Percentiles rank a stretch among this genome's conserved stretches.
phyloP scores from a whole-genome alignment of 768 basidiomycete genomes.

The Tricholoma sp. region DNA sequence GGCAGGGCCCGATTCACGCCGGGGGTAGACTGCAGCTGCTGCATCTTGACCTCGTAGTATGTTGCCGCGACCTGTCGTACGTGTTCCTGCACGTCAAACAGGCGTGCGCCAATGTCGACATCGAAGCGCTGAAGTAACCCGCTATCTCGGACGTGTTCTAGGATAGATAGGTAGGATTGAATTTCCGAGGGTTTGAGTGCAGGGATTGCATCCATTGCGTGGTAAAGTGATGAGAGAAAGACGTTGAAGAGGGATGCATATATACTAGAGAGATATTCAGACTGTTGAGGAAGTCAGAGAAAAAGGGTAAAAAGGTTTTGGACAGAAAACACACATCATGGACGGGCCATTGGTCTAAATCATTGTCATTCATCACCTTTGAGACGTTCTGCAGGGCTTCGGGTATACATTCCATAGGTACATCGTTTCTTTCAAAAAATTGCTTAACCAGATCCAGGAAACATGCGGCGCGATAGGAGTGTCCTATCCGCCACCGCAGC shows the following conservation, averaged over 20 bases:
- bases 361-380: conserved; percentile 65
- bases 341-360: conserved; percentile 70
- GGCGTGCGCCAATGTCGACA: conserved; percentile 63
- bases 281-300: conserved; percentile 29
- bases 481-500: conserved; percentile 82
- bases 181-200: conserved; percentile 69
- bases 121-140: conserved; percentile 69
- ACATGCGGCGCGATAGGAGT: conserved; percentile 68
- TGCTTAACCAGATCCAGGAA: conserved; percentile 85
- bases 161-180: conserved; percentile 54
- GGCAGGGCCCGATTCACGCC: conserved; percentile 82
- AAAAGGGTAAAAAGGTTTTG: conserved; percentile 7
- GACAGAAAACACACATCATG: conserved; percentile 62
- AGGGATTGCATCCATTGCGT: conserved; percentile 73
- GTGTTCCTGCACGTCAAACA: conserved; percentile 63
- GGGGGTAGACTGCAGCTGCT: conserved; percentile 59
- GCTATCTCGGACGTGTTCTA: conserved; percentile 68
- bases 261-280: conserved; percentile 60
- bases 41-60: conserved; percentile 59
- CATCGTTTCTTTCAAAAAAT: conserved; percentile 83
- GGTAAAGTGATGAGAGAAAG: conserved; percentile 81
- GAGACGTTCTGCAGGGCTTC: conserved; percentile 77
- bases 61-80: conserved; percentile 54
- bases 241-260: conserved; percentile 79
- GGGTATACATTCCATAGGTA: conserved; percentile 91